These are phyloP conservation scores for Solanum okadae DNA, from an alignment of 257 asterid species.

Conservation along the genomic window DNA sequence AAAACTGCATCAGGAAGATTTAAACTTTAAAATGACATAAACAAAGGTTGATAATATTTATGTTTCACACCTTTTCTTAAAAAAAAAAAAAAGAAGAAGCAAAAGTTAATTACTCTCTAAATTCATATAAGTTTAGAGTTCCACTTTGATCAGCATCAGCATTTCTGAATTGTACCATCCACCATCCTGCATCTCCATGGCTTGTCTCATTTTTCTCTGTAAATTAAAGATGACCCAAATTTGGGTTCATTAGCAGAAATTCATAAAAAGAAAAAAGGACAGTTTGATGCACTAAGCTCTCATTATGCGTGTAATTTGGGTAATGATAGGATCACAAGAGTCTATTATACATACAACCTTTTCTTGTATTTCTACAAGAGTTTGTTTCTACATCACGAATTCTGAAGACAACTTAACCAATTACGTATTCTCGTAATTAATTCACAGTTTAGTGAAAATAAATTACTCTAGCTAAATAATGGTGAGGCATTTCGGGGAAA, in stretches of 20 bases:
- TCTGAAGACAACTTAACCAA: no score
- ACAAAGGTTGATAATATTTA: neutral
- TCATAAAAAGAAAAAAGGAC: no score
- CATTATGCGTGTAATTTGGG: rapidly evolving
- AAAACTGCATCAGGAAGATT: constrained; percentile 8
- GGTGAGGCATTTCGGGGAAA: neutral
- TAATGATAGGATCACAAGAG: no score
- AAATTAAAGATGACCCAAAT: neutral
- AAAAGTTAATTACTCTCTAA: constrained; percentile 20
- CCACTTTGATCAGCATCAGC: constrained; percentile 28
- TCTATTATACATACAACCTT: no score
- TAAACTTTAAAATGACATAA: neutral
- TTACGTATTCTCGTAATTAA: no score
- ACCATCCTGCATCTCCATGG: constrained; percentile 31
- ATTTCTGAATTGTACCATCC: constrained; percentile 29
- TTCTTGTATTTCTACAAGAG: no score
- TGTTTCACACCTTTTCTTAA: neutral
- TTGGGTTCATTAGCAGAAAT: neutral
- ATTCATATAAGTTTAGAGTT: constrained; percentile 25
- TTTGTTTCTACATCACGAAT: no score
- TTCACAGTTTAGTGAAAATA: no score
- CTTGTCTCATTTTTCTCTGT: constrained; percentile 17
- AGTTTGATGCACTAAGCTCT: no score
- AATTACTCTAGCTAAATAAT: no score
- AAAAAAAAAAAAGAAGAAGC: rapidly evolving